phyloP scores from a whole-genome alignment of 305 asterid species.

The Fraxinus sp. region DNA sequence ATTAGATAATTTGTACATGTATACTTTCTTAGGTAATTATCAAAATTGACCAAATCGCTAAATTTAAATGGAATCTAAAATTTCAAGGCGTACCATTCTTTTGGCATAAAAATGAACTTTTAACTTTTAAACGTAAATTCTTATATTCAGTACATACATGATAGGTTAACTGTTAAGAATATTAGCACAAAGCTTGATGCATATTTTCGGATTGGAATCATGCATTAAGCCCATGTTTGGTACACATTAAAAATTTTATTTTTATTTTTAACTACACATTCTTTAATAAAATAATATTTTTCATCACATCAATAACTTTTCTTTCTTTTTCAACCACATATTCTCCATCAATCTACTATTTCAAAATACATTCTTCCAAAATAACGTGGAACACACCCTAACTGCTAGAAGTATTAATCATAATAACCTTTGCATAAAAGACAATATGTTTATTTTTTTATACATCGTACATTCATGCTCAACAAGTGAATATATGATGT shows the following conservation, averaged over 20 bases:
- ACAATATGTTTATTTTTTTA: background rate
- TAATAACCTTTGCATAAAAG: background rate
- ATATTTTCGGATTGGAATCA: background rate
- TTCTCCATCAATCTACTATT: too few relatives aligned
- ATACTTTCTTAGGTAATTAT: background rate
- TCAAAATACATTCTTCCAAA: too few relatives aligned
- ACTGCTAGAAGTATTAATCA: background rate
- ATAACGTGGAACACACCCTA: too few relatives aligned
- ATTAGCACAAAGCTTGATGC: conserved; percentile 1
- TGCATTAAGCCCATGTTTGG: background rate
- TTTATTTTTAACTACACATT: too few relatives aligned
- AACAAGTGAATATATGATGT: background rate
- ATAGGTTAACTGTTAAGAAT: background rate
- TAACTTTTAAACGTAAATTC: background rate
- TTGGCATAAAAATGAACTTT: background rate
- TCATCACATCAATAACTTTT: too few relatives aligned
- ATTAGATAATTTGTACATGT: background rate
- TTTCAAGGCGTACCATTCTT: background rate
- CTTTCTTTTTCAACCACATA: too few relatives aligned
- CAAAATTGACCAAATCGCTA: background rate
- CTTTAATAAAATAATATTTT: too few relatives aligned
- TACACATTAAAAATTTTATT: too few relatives aligned
- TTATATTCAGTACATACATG: background rate
- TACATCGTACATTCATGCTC: background rate
- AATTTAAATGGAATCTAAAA: background rate